Percentiles rank a stretch among this genome's conserved stretches.
Conservation (phyloP, 169 alveolate species). For the Plasmodium sp. region DNA sequence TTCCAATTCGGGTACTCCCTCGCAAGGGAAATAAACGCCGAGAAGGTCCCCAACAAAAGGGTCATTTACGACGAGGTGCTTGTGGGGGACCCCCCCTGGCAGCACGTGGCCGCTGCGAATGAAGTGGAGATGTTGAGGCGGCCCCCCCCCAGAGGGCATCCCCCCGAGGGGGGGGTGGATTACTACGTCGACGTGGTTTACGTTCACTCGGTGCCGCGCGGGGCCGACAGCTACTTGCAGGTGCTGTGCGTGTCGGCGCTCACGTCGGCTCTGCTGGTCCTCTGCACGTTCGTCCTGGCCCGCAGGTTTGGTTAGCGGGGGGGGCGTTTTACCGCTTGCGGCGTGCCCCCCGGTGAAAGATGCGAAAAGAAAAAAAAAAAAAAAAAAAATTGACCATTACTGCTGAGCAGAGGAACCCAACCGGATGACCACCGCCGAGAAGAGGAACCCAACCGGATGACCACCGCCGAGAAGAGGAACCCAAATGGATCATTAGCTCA, state of each 20-base stretch:
- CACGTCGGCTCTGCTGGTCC: neutral
- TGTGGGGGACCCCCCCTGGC: neutral
- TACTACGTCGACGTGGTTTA: slow-evolving; percentile 3
- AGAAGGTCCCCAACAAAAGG: neutral
- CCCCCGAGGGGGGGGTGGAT: neutral
- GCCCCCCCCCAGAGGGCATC: neutral
- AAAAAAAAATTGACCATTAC: neutral
- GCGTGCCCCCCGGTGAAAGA: neutral
- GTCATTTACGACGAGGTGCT: slow-evolving; percentile 9
- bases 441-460: neutral
- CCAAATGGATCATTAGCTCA: neutral
- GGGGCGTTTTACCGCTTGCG: neutral
- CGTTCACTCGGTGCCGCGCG: slow-evolving; percentile 39
- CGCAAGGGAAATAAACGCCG: neutral
- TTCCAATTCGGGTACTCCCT: neutral
- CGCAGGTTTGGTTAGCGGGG: neutral
- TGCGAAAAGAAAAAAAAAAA: neutral
- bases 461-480: neutral
- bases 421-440: no score
- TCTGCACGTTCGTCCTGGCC: slow-evolving; percentile 15
- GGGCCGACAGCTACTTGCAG: neutral
- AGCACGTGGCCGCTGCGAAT: neutral
- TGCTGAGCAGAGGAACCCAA: neutral
- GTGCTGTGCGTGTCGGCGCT: neutral
- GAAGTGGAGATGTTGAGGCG: neutral